phyloP scores from a whole-genome alignment of 176 grass and related monocot species.

The Oryza nivara region DNA sequence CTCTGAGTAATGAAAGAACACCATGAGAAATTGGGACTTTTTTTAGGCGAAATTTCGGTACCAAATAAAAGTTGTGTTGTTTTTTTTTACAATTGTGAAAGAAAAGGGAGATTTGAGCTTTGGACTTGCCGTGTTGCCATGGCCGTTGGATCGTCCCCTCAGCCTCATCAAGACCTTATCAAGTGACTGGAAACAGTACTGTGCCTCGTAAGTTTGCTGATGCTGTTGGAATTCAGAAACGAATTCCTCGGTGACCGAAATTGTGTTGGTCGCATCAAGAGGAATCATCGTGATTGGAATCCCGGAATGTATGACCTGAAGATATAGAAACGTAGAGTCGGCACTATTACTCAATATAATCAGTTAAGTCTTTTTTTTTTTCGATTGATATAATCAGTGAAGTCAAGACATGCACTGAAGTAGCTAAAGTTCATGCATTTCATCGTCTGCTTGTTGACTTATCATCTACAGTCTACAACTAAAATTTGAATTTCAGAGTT shows the following conservation, averaged over 20 bases:
- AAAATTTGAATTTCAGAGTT: too few relatives aligned
- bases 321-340: neutral
- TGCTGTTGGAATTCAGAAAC: conserved; percentile 41
- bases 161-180: conserved; percentile 37
- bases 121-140: conserved; percentile 57
- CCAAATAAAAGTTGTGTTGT: neutral
- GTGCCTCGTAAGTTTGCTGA: conserved; percentile 70
- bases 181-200: conserved; percentile 65
- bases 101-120: neutral
- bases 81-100: neutral
- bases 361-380: too few relatives aligned
- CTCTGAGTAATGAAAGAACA: conserved; percentile 38
- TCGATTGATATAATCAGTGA: too few relatives aligned
- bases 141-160: conserved; percentile 38
- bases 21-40: neutral
- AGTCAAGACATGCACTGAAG: too few relatives aligned
- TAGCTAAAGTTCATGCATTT: too few relatives aligned
- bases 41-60: neutral
- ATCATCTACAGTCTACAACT: too few relatives aligned
- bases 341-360: neutral
- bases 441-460: too few relatives aligned
- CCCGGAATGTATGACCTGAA: conserved; percentile 82
- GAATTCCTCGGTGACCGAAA: conserved; percentile 61
- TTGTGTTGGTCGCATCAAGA: conserved; percentile 85
- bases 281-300: conserved; percentile 80